phyloP scores from a whole-genome alignment of 805 yeast genomes.

The Hanseniaspora pseudoguilliermondii region DNA sequence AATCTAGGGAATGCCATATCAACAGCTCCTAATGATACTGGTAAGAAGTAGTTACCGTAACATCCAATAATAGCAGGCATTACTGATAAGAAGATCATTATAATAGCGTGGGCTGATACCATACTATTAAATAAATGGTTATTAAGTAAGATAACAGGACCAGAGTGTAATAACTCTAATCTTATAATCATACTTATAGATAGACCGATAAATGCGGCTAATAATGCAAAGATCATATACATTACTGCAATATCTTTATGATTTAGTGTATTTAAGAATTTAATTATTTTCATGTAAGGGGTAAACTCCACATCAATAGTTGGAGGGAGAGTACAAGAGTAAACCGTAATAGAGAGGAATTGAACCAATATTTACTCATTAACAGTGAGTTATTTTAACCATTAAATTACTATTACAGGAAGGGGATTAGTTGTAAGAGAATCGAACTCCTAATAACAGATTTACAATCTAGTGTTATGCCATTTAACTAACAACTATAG shows the following conservation, averaged over 20 bases:
- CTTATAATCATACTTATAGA: slow-evolving; percentile 21
- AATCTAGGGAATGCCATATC: slow-evolving; percentile 20
- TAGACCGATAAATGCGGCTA: slow-evolving; percentile 21
- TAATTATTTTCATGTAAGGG: no score
- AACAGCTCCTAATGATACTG: slow-evolving; percentile 20
- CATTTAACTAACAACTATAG: neutral
- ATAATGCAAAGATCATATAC: slow-evolving; percentile 20
- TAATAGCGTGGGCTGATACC: slow-evolving; percentile 21
- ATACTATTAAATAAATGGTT: slow-evolving; percentile 22
- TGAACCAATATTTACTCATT: slow-evolving; percentile 20
- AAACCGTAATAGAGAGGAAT: slow-evolving; percentile 18
- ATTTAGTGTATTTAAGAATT: slow-evolving; percentile 21
- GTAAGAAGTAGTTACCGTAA: slow-evolving; percentile 18
- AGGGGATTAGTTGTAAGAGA: slow-evolving; percentile 13
- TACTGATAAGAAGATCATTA: slow-evolving; percentile 22
- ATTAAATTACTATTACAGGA: slow-evolving; percentile 16
- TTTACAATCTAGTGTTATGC: neutral
- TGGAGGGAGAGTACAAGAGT: neutral
- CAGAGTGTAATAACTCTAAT: slow-evolving; percentile 22
- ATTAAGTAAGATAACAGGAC: slow-evolving; percentile 19
- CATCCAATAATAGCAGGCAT: slow-evolving; percentile 20
- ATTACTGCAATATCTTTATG: slow-evolving; percentile 24
- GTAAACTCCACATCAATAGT: slow-evolving; percentile 1
- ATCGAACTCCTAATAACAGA: neutral
- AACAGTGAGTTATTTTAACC: slow-evolving; percentile 18